Evolutionary conservation across 768 basidiomycete genomes (phyloP).

Genomic region (Russula olivacea): DNA sequence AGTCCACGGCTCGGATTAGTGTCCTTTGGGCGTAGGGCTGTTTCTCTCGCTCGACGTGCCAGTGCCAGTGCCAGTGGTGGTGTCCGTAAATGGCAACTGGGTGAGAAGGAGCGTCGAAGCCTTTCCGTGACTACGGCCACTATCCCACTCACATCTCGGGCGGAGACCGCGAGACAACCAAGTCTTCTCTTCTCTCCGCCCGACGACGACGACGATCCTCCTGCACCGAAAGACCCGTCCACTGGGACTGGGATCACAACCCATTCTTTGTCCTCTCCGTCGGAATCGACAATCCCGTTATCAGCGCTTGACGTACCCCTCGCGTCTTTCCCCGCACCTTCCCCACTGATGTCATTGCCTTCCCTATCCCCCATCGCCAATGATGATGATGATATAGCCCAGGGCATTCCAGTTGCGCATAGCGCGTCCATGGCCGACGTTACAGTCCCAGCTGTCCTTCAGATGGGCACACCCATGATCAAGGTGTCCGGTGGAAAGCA

Average conservation of each 20-base stretch:
- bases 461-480: slow-evolving; percentile 66
- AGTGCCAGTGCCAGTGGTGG: not conserved
- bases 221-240: no score
- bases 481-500: slow-evolving; percentile 78
- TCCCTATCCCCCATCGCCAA: not conserved
- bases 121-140: slow-evolving; percentile 10
- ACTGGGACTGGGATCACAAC: not conserved
- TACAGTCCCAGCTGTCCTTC: slow-evolving; percentile 51
- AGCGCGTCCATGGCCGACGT: slow-evolving; percentile 32
- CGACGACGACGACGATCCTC: not conserved
- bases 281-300: not conserved
- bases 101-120: slow-evolving; percentile 6
- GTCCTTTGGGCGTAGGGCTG: not conserved
- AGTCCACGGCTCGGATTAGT: slow-evolving; percentile 8
- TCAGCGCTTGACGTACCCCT: slow-evolving; percentile 7
- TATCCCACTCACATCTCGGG: not conserved
- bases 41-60: slow-evolving; percentile 16
- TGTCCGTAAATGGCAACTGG: slow-evolving; percentile 18
- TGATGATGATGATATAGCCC: not conserved
- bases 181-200: slow-evolving; percentile 11
- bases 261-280: slow-evolving; percentile 1
- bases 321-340: not conserved
- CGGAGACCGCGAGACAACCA: not conserved
- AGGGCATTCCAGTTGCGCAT: not conserved
- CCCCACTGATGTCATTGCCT: not conserved